Conservation (phyloP, 805 yeast genomes). For the Lipomyces lipofer region DNA sequence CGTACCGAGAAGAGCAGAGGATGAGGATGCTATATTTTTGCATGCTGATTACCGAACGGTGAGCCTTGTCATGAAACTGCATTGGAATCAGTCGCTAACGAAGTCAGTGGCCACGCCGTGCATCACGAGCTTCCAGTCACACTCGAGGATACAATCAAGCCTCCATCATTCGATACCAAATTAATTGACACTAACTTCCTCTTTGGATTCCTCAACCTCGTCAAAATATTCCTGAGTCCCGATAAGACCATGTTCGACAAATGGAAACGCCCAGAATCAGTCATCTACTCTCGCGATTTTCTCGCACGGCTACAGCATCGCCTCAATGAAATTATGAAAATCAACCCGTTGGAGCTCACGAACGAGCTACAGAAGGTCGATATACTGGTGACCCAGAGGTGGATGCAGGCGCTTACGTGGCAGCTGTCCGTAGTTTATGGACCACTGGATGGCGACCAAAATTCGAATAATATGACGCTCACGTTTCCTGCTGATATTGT, state of each 20-base stretch:
- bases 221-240: background rate
- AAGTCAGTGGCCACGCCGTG: background rate
- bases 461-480: background rate
- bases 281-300: background rate
- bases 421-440: background rate
- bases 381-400: constrained; percentile 1
- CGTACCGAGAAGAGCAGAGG: background rate
- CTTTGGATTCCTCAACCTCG: background rate
- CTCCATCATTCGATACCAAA: background rate
- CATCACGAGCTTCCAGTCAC: constrained; percentile 3
- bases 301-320: background rate
- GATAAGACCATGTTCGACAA: constrained; percentile 2
- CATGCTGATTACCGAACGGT: constrained; percentile 3
- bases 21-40: background rate
- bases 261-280: constrained; percentile 2
- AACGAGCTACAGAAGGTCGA: constrained; percentile 1
- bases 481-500: background rate
- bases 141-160: background rate
- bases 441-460: background rate
- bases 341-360: background rate
- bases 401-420: constrained; percentile 11
- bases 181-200: background rate
- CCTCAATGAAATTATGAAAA: constrained; percentile 2
- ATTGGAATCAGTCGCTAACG: background rate
- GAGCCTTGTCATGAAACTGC: background rate